Evolutionary conservation across 148 eudicot genomes (phyloP).

Genomic region (Hydrangea macrophylla): DNA sequence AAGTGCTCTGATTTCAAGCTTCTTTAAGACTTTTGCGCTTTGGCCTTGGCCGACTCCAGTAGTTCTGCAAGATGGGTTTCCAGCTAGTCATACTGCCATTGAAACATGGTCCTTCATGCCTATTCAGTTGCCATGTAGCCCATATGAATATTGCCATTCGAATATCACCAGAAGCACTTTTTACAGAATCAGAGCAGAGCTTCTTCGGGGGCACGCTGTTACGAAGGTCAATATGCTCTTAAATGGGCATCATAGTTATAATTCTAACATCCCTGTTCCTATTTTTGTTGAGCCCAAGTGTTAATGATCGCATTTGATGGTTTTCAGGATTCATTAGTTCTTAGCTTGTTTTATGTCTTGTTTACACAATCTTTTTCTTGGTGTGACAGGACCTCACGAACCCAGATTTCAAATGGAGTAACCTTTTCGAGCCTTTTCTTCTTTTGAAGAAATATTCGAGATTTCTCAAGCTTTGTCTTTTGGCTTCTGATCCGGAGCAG

Average conservation of each 20-base stretch:
- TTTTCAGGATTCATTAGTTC: neutral
- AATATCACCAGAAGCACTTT: conserved; percentile 51
- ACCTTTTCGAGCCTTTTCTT: conserved; percentile 44
- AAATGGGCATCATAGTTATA: neutral
- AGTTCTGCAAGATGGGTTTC: conserved; percentile 30
- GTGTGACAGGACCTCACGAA: conserved; percentile 31
- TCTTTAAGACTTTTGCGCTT: conserved; percentile 42
- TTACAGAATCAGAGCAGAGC: conserved; percentile 41
- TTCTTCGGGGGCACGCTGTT: conserved; percentile 34
- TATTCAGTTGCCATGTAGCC: conserved; percentile 46
- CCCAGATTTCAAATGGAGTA: conserved; percentile 42
- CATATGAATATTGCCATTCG: conserved; percentile 45
- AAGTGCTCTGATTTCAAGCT: conserved; percentile 29
- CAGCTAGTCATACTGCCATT: neutral
- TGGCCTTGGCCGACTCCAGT: conserved; percentile 70
- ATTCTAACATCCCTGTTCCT: neutral
- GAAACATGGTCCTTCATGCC: conserved; percentile 38
- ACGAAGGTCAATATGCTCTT: conserved; percentile 26
- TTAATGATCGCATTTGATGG: neutral
- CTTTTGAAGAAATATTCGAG: conserved; percentile 35
- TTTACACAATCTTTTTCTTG: conserved; percentile 9
- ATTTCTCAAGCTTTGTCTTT: conserved; percentile 45
- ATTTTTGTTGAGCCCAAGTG: neutral
- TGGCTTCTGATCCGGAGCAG: conserved; percentile 30
- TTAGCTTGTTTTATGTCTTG: neutral